Evolutionary conservation across 139 green algal species (phyloP), one percentile per base, ranked within the genome.

Genomic region (Chlorella sp.): DNA sequence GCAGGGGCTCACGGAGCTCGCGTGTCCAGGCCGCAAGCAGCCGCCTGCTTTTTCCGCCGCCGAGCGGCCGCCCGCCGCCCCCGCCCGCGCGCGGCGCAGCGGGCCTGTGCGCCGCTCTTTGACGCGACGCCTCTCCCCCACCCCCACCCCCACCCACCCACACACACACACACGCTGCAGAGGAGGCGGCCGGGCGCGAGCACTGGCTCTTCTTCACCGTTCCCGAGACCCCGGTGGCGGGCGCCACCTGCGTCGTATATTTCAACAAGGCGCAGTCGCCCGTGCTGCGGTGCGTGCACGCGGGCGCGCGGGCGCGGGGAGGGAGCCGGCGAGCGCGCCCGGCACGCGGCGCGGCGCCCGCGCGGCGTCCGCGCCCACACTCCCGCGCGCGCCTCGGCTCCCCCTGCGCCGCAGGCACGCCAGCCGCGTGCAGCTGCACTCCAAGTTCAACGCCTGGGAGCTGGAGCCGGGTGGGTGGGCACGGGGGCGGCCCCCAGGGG

Each of bases 401-500:
- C 45, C 33, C 38, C 4, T 33, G 38, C 27, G 9, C 23, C 62
- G 42, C 86, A 90, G 87, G 74, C 50, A 84, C 36, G 67, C 71
- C 3, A 77, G 83, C 12, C 76, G 79, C 36, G 73, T 91, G 33
- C 63, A 83, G 59, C 36, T 91, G 56, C 85, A 90, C 59, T 81
- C 81, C 55, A 87, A 72, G 27, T 95, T 90, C 86, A 95, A 95
- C 77, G 66, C 77, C 9, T 95, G 90, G 90, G 86, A 93, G 83
- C 68, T 94, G 60, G 77, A n/a, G n/a, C n/a, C n/a, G n/a, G 86
- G 50, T 42, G 58, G 5, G n/a, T n/a, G n/a, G n/a, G n/a, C n/a
- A n/a, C n/a, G n/a, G n/a, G n/a, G n/a, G n/a, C n/a, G n/a, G n/a
- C n/a, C n/a, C n/a, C n/a, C n/a, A n/a, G n/a, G n/a, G n/a, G n/a